Evolutionary conservation across 2,329 filamentous ascomycete genomes (phyloP), one percentile per base, ranked within the genome.

Genomic region (Cordyceps cateniannulata): DNA sequence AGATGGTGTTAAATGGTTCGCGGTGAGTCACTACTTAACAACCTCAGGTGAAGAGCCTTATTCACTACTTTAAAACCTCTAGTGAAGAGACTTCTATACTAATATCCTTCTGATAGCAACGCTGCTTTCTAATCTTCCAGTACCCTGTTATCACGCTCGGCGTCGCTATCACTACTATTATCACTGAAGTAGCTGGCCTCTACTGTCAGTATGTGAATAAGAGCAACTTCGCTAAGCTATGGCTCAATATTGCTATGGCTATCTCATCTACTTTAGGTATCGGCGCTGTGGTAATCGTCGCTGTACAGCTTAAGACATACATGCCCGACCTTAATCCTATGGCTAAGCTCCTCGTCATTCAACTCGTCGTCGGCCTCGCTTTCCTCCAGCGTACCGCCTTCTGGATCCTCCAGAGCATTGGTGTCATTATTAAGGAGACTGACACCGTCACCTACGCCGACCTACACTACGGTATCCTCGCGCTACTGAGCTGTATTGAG

Each of bases 111-210:
- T 44, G n/a, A 38, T 24, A 52, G 68, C 65, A 67, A 69, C 66
- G 65, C 27, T 77, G 71, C 70, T 63, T 74, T 56, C 61, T 65
- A 10, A 68, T 77, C 42, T 74, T 79, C 47, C 77, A 79, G 65
- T 78, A 76, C 48, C 72, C 76, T 0, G 64, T 71, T 25, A 60
- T 75, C 25, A 63, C 68, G 35, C 44, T 72, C n/a, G 22, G 68
- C 3, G 78, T 71, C 76, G 81, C 64, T 76, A 84, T 70, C 32
- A 48, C 69, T 27, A 68, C 68, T 18, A 66, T 65, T 47, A 65
- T 72, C 58, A 70, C 70, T 2, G 64, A 74, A 47, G 67, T 64
- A 0, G 64, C 63, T 1, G 66, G 66, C 5, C 65, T 68, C 16
- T 74, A 69, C 64, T 74, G 72, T 62, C 67, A 70, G 20, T 69